Evolutionary conservation across 2,329 filamentous ascomycete genomes (phyloP).

Genomic region (Pyrenophora graminea): DNA sequence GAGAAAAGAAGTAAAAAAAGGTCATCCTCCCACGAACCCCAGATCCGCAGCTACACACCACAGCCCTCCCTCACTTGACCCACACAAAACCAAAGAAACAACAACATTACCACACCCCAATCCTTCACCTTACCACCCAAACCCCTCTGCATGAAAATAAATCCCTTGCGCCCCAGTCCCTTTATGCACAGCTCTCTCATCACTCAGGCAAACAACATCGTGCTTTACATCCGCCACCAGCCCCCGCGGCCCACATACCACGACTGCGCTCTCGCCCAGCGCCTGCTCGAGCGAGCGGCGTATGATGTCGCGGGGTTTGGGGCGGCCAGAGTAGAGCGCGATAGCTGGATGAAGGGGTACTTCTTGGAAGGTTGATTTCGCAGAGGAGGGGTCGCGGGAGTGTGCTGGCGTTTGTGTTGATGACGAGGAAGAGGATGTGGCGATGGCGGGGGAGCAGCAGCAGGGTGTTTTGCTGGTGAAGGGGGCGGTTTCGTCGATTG

Average conservation of each 20-base stretch:
- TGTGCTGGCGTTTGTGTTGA: not conserved
- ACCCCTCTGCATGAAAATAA: slow-evolving; percentile 63
- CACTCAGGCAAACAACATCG: slow-evolving; percentile 60
- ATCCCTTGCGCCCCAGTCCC: slow-evolving; percentile 69
- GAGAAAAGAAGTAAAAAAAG: too few relatives aligned
- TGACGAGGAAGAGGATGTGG: not conserved
- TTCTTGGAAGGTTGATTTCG: slow-evolving; percentile 8
- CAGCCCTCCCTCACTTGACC: too few relatives aligned
- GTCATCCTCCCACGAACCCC: not conserved
- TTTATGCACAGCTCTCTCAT: slow-evolving; percentile 69
- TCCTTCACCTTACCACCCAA: slow-evolving; percentile 33
- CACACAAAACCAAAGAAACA: too few relatives aligned
- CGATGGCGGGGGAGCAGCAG: slow-evolving; percentile 16
- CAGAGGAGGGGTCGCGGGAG: slow-evolving; percentile 14
- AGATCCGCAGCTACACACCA: too few relatives aligned
- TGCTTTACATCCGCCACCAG: slow-evolving; percentile 61
- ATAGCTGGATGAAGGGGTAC: slow-evolving; percentile 40
- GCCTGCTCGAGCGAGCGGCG: slow-evolving; percentile 61
- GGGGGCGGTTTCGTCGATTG: slow-evolving; percentile 46
- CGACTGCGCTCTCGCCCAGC: slow-evolving; percentile 64
- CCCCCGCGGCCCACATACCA: slow-evolving; percentile 64
- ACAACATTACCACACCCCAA: not conserved
- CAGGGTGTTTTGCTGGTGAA: slow-evolving; percentile 34
- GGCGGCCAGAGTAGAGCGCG: slow-evolving; percentile 56
- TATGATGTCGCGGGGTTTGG: slow-evolving; percentile 57